A percentile compares a stretch with the other conserved stretches of the same genome.
Conservation (phyloP, 1,284 basidiomycete genomes). For the Boletus albobrunnescens region DNA sequence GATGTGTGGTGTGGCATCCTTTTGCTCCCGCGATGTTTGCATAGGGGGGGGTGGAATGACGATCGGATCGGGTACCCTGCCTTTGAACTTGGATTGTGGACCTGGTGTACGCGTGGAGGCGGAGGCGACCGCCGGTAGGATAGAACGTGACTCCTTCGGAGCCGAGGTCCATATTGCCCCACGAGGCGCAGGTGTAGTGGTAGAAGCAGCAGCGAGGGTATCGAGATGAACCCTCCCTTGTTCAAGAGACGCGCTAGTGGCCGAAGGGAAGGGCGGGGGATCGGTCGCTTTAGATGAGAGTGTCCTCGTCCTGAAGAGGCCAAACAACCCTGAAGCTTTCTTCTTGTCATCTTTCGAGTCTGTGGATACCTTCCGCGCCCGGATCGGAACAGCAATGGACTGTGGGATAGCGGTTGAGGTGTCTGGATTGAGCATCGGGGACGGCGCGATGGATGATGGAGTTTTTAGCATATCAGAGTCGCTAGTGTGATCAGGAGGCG, state of each 20-base stretch:
- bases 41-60: constrained; percentile 15
- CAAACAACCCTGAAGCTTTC: constrained; percentile 32
- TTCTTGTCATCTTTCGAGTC: constrained; percentile 35
- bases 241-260: constrained; percentile 21
- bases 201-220: constrained; percentile 1
- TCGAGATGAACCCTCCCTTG: constrained; percentile 18
- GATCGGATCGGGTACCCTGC: constrained; percentile 29
- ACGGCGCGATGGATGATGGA: constrained; percentile 50
- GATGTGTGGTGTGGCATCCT: constrained; percentile 42
- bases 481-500: constrained; percentile 26
- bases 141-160: constrained; percentile 16
- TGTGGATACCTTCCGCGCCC: constrained; percentile 27
- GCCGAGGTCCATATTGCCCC: constrained; percentile 9
- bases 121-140: constrained; percentile 3
- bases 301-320: constrained; percentile 32
- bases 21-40: constrained; percentile 32
- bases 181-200: constrained; percentile 10
- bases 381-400: constrained; percentile 15
- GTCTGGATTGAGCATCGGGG: constrained; percentile 33
- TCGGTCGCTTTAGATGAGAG: constrained; percentile 32
- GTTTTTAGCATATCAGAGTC: constrained; percentile 48
- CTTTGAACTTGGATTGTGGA: constrained; percentile 20
- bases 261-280: constrained; percentile 13
- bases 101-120: constrained; percentile 8
- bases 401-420: constrained; percentile 8